Conservation (phyloP, 2,329 filamentous ascomycete species). For the Fusarium beomiforme region DNA sequence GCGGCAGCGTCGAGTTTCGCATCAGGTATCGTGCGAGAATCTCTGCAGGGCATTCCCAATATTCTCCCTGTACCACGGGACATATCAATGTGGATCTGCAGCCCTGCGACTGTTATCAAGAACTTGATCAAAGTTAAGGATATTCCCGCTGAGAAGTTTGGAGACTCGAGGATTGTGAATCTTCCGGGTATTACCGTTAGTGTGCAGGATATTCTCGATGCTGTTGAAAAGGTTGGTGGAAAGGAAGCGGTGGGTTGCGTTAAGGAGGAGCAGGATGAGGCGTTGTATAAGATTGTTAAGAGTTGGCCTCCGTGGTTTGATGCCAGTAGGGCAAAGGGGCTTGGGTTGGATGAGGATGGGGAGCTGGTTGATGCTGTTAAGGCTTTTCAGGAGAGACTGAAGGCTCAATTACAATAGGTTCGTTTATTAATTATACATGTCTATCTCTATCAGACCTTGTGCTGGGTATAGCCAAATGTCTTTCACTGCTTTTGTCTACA, state of each 20-base stretch:
- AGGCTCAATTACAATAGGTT: background rate
- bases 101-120: conserved; percentile 58
- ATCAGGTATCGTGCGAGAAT: conserved; percentile 69
- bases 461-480: background rate
- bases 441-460: background rate
- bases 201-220: conserved; percentile 63
- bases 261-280: conserved; percentile 57
- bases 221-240: conserved; percentile 59
- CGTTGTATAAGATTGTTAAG: conserved; percentile 60
- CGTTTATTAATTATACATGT: conserved; percentile 1
- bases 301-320: conserved; percentile 65
- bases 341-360: conserved; percentile 63
- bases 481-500: background rate
- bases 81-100: conserved; percentile 62
- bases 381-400: conserved; percentile 39
- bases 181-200: conserved; percentile 62
- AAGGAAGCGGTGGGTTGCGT: conserved; percentile 55
- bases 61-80: conserved; percentile 57
- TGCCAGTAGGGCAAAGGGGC: conserved; percentile 58
- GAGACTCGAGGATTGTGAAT: conserved; percentile 57
- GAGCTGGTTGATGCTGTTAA: conserved; percentile 46
- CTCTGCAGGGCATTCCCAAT: conserved; percentile 57
- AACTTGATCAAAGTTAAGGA: conserved; percentile 59
- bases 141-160: conserved; percentile 52
- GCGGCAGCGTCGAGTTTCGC: conserved; percentile 70